Base-by-base conservation (phyloP, 805 yeast species). In the Saccharomycopsis babjevae region DNA sequence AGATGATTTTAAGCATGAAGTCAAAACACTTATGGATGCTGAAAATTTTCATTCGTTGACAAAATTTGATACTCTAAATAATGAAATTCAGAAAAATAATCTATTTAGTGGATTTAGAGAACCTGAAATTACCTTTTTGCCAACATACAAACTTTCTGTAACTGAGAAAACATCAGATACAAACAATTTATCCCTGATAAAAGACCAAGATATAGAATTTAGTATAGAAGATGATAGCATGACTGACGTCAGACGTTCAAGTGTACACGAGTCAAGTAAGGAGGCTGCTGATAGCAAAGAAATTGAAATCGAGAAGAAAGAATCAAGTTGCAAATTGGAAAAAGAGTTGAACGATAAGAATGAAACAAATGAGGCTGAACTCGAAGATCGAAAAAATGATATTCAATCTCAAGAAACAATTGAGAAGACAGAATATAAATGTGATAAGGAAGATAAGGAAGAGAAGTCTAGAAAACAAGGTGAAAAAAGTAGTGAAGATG, bases 81-180 rank as follows among this genome's bases (percentile, higher is more conserved):
- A 67, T 7, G 77, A 76, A 62, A 73, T 68, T 50, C 66, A 64
- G 16, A 71, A 68, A 25, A 72, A 71, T 2, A 66, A 69, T 38
- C 66, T 82, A 0, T 70, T 83, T 13, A 61, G 68, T 15, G 80
- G 79, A 2, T 83, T 81, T 64, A 67, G 70, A 30, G 88, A 83
- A 66, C 77, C 78, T 1, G 65, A 67, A 1, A 76, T 84, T 22
- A 57, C 64, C 0, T 83, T 83, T 67, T 70, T 77, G 1, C 88
- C 88, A 0, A 82, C 86, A 1, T 83, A 79, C 67, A 83, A 82
- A 66, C 71, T 77, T 20, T 64, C 57, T 55, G 40, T 50, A 6
- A 16, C 38, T 6, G 36, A 46, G 36, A 50, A 20, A 22, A 50
- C 46, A n/a, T 15, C 54, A 18, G 36, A 36, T 10, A 18, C 15